phyloP scores from a whole-genome alignment of 352 stramenopile genomes.

The Pythium volutum region DNA sequence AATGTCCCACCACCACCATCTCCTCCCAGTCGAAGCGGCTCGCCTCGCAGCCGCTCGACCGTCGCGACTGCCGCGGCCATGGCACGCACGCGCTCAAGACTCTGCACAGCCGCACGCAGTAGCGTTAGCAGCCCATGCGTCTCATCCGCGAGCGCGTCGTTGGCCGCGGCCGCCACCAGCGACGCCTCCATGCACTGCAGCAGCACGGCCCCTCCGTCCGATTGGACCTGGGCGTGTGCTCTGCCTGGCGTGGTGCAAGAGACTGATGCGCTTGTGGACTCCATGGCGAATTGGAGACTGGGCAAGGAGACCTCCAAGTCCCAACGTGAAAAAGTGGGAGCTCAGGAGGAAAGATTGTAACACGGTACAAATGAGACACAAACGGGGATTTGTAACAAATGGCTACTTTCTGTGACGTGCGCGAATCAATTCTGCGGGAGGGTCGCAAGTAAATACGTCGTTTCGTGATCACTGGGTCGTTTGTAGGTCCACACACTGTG shows the following conservation, averaged over 20 bases:
- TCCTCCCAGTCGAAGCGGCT: no score
- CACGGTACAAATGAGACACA: not conserved
- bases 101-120: not conserved
- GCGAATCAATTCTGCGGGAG: not conserved
- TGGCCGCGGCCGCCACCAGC: not conserved
- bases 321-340: not conserved
- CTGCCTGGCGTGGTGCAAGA: not conserved
- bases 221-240: no score
- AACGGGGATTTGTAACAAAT: not conserved
- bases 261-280: not conserved
- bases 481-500: not conserved
- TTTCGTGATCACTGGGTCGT: not conserved
- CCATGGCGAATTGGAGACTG: constrained; percentile 4
- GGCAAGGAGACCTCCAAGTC: no score
- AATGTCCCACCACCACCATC: no score
- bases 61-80: constrained; percentile 3
- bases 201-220: constrained; percentile 3
- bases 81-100: constrained; percentile 4
- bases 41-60: not conserved
- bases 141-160: constrained; percentile 2
- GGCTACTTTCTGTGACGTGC: constrained; percentile 3
- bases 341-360: not conserved
- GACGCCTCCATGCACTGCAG: constrained; percentile 6
- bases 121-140: not conserved
- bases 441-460: no score